Percentiles rank a stretch among this genome's conserved stretches.
phyloP scores from a whole-genome alignment of 140 eudicot species.

The Anethum foeniculum region DNA sequence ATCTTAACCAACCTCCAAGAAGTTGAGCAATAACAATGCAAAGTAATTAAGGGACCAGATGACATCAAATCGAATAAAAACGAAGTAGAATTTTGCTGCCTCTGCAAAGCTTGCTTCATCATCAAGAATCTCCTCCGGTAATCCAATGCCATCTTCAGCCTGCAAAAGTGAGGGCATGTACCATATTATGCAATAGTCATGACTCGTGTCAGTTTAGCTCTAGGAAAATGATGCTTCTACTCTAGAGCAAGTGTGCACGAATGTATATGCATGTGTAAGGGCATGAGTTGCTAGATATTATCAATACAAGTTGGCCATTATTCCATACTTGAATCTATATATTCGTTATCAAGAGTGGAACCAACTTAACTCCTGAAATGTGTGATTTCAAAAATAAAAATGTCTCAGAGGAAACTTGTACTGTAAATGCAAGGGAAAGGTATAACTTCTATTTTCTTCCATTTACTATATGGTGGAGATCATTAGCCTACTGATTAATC shows the following conservation, averaged over 20 bases:
- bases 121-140: slow-evolving; percentile 82
- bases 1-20: slow-evolving; percentile 62
- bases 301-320: neutral
- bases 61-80: slow-evolving; percentile 56
- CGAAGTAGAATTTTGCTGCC: slow-evolving; percentile 65
- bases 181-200: neutral
- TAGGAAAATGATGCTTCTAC: neutral
- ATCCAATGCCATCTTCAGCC: slow-evolving; percentile 96
- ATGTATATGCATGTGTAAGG: neutral
- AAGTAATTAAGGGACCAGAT: slow-evolving; percentile 73
- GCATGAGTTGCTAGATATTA: neutral
- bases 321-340: neutral
- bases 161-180: slow-evolving; percentile 22
- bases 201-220: neutral
- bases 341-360: neutral
- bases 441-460: neutral
- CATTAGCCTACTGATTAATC: neutral
- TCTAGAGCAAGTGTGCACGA: neutral
- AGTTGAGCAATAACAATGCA: slow-evolving; percentile 63
- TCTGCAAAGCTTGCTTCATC: slow-evolving; percentile 51
- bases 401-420: neutral
- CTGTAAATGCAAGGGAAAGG: neutral
- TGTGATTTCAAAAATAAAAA: neutral
- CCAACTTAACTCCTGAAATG: neutral
- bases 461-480: neutral